Evolutionary conservation across 1,139 yeast genomes (phyloP), one percentile per base, ranked within the genome.

Genomic region (Taphrina deformans): DNA sequence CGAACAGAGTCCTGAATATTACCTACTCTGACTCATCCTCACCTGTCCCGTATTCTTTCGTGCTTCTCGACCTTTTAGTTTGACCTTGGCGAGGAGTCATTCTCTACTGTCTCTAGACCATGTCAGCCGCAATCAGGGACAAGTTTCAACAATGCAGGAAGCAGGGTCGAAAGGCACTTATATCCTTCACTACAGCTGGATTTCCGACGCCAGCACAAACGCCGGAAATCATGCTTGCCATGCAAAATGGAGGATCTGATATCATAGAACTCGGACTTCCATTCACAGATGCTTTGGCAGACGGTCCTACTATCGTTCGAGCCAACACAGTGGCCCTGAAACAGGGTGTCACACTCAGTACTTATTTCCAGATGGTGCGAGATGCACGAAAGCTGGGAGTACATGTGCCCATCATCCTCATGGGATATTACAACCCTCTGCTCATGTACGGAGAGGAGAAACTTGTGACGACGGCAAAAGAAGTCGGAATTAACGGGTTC

Each of bases 341-440:
- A 35, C 91, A 93, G 72, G 96, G 96, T 14, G 84, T 91, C 67
- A 86, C 91, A 33, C 86, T 90, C 67, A 74, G 80, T 7, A 80
- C 81, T 72, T 85, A 89, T 69, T 79, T 93, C 69, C 91, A 88
- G 16, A 75, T 89, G 67, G 89, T 93, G 35, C 76, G 79, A 66
- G 75, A 83, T 70, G 98, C 98, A 29, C 85, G 99, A 78, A 78
- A 77, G 5, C 82, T 81, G 53, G 99, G 99, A 66, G 89, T 95
- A 65, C 85, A 89, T 46, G 85, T 91, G 18, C 99, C 99, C 31
- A 82, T 93, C 66, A 81, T 93, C 62, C 82, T 93, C 67, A 93
- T 93, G 99, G 99, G 99, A 66, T 93, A 93, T 82, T 93, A 91
- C 79, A 93, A 93, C 77, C 99, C 99, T 21, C 85, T 93, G 69